Evolutionary conservation across 2,329 filamentous ascomycete species (phyloP).

Genomic region (Nigrospora sphaerica): DNA sequence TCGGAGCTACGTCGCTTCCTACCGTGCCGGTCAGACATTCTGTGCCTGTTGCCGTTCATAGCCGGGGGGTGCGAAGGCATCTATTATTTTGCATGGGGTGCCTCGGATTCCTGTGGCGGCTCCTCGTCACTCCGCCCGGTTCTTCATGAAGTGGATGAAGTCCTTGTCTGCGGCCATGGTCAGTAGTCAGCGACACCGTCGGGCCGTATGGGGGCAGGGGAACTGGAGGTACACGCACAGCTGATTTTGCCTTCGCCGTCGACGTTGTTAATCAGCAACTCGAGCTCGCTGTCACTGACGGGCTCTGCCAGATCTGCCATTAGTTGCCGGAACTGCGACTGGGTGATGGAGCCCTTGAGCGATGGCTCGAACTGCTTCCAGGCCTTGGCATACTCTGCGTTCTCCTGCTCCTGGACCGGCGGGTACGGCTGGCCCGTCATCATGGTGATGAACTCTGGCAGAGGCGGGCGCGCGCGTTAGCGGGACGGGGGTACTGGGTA

Average conservation of each 20-base stretch:
- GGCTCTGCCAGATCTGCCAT: constrained; percentile 22
- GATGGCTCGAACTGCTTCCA: constrained; percentile 27
- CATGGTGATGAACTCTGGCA: constrained; percentile 31
- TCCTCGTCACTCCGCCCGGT: constrained; percentile 19
- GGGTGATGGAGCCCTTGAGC: constrained; percentile 24
- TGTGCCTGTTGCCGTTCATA: no score
- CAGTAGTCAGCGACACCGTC: background rate
- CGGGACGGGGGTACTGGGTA: background rate
- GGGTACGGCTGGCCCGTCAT: constrained; percentile 29
- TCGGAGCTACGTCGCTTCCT: no score
- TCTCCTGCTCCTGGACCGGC: constrained; percentile 14
- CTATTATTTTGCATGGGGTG: no score
- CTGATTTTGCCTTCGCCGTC: constrained; percentile 26
- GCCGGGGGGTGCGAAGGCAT: background rate
- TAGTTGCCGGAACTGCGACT: constrained; percentile 24
- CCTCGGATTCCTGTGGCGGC: no score
- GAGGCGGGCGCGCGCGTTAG: background rate
- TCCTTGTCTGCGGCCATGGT: constrained; percentile 17
- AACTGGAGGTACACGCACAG: constrained; percentile 18
- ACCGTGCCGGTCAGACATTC: no score
- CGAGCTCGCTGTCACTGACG: constrained; percentile 25
- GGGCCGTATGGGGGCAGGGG: background rate
- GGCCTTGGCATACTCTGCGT: constrained; percentile 21
- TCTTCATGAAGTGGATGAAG: constrained; percentile 27
- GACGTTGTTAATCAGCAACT: constrained; percentile 23